These are phyloP conservation scores for Plasmodium adleri DNA, from an alignment of 169 alveolate species.

Conservation along the genomic window DNA sequence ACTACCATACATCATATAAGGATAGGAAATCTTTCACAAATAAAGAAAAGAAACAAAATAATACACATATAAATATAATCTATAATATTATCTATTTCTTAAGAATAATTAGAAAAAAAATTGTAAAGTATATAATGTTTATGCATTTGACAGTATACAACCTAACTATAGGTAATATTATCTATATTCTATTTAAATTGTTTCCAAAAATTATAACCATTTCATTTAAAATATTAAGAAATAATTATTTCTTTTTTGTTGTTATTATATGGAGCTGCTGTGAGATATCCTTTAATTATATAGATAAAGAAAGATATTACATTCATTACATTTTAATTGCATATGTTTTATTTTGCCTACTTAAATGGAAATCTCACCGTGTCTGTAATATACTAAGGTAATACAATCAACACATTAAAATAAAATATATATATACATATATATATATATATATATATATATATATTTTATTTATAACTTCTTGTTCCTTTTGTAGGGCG, in stretches of 20 bases:
- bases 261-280: constrained; percentile 39
- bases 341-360: constrained; percentile 9
- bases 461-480: background rate
- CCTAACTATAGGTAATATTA: background rate
- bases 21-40: no score
- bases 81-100: no score
- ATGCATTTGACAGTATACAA: no score
- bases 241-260: constrained; percentile 15
- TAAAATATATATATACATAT: background rate
- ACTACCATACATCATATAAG: no score
- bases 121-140: no score
- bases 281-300: constrained; percentile 26
- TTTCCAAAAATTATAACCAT: background rate
- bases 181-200: background rate
- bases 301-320: constrained; percentile 23
- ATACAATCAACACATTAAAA: background rate
- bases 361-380: background rate
- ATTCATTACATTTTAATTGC: constrained; percentile 34
- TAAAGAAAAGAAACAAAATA: no score
- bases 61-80: no score
- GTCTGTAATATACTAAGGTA: constrained; percentile 36
- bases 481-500: constrained; percentile 9
- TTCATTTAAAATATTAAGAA: background rate
- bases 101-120: no score
- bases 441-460: background rate